These are phyloP conservation scores for Boletus bicolor DNA, from an alignment of 768 basidiomycete genomes.

Conservation along the genomic window DNA sequence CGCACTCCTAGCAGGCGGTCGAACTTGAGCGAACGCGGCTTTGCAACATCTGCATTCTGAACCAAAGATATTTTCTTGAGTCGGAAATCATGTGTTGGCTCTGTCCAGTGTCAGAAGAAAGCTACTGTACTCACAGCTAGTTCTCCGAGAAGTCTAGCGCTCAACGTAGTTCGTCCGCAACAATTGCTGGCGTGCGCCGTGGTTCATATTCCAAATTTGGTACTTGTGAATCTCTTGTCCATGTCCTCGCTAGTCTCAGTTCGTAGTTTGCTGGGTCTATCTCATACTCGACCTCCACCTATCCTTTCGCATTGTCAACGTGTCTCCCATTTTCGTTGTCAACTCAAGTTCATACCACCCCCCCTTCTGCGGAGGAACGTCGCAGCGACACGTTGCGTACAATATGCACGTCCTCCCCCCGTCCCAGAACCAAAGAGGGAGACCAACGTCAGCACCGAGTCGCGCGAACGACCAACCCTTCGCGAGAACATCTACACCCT, in stretches of 20 bases:
- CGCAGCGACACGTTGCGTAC: constrained; percentile 8
- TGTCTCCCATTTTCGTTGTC: neutral
- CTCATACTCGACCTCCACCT: constrained; percentile 2
- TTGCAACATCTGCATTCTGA: neutral
- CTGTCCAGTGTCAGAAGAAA: neutral
- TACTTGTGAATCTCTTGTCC: neutral
- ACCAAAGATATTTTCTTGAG: neutral
- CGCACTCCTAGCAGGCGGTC: neutral
- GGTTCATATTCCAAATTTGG: constrained; percentile 6
- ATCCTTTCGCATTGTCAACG: neutral
- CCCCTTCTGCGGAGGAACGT: constrained; percentile 9
- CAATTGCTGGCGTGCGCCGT: too few relatives aligned
- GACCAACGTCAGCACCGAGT: neutral
- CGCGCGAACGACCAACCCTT: constrained; percentile 32
- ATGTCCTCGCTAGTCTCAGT: constrained; percentile 12
- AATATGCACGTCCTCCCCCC: constrained; percentile 13
- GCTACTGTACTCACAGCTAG: neutral
- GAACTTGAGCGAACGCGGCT: neutral
- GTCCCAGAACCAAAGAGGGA: constrained; percentile 5
- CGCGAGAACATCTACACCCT: constrained; percentile 92
- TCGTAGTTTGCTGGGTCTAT: constrained; percentile 5
- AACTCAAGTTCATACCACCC: neutral
- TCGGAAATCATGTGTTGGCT: neutral
- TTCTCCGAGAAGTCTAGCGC: neutral
- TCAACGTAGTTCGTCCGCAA: too few relatives aligned